Percentiles rank a stretch among this genome's conserved stretches.
phyloP scores from a whole-genome alignment of 2,329 filamentous ascomycete genomes.

The Pseudogymnoascus destructans region DNA sequence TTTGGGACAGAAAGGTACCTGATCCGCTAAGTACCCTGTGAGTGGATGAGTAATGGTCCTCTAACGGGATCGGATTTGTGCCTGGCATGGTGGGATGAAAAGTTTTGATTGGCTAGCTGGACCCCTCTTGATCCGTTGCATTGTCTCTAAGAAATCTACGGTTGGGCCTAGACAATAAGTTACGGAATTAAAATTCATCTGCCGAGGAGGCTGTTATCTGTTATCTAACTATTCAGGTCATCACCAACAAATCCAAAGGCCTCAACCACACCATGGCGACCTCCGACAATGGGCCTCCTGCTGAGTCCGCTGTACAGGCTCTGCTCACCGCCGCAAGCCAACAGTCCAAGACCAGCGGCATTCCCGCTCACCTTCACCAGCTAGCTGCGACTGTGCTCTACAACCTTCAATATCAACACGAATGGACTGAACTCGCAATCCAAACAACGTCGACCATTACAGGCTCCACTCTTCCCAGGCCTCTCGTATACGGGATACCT shows the following conservation, averaged over 20 bases:
- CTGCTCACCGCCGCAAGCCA: conserved; percentile 19
- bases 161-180: neutral
- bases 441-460: conserved; percentile 35
- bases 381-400: conserved; percentile 50
- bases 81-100: neutral
- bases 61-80: neutral
- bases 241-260: neutral
- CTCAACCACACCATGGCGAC: conserved; percentile 1
- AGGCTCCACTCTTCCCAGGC: conserved; percentile 37
- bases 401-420: conserved; percentile 64
- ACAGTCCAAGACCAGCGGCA: conserved; percentile 16
- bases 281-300: conserved; percentile 11
- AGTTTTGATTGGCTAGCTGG: neutral
- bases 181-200: neutral
- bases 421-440: conserved; percentile 51
- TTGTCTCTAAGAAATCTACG: neutral
- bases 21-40: neutral
- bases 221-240: neutral
- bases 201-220: neutral
- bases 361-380: conserved; percentile 28
- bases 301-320: conserved; percentile 17
- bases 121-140: neutral
- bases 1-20: neutral
- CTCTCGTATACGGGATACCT: conserved; percentile 59
- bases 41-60: neutral